Evolutionary conservation across 2,329 filamentous ascomycete genomes (phyloP).

Genomic region (Ophiostoma ulmi): DNA sequence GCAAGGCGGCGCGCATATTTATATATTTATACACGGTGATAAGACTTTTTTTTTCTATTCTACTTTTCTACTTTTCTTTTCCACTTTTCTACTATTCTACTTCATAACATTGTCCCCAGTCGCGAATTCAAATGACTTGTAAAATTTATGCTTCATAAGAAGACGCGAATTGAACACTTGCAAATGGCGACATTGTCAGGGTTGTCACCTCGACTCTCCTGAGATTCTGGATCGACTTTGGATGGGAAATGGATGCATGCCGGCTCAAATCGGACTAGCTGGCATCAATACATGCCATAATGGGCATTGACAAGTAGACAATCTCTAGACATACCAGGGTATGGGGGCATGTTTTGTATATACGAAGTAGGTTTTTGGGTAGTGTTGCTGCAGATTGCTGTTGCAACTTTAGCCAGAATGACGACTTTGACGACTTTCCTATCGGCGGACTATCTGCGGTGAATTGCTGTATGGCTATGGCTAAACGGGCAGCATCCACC

Average conservation of each 20-base stretch:
- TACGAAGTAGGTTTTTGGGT: not conserved
- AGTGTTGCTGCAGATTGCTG: conserved; percentile 3
- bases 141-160: not conserved
- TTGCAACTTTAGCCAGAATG: conserved; percentile 7
- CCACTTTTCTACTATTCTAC: too few relatives aligned
- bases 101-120: too few relatives aligned
- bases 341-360: not conserved
- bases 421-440: not conserved
- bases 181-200: not conserved
- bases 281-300: too few relatives aligned
- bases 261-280: not conserved
- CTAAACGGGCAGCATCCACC: not conserved
- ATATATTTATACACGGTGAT: not conserved
- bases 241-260: not conserved
- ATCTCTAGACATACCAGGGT: not conserved
- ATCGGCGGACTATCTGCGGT: not conserved
- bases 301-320: not conserved
- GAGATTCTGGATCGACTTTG: not conserved
- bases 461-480: not conserved
- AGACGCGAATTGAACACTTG: not conserved
- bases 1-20: not conserved
- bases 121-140: too few relatives aligned
- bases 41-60: not conserved
- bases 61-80: too few relatives aligned
- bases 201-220: not conserved